Percentiles rank a stretch among this genome's conserved stretches.
phyloP scores from a whole-genome alignment of 2,329 filamentous ascomycete genomes.

The Xylariaceae sp. region DNA sequence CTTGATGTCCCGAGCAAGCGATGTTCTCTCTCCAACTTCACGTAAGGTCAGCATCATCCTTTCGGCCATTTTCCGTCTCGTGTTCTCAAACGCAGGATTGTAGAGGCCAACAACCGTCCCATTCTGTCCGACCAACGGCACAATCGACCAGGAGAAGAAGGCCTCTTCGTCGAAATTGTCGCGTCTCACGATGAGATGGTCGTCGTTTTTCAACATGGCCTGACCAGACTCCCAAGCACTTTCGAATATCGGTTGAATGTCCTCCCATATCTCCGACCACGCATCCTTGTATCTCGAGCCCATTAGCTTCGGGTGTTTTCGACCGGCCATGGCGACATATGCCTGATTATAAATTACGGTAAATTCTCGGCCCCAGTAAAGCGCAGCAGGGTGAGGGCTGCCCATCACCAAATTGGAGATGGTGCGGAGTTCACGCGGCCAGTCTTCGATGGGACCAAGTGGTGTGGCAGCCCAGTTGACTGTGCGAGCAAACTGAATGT shows the following conservation, averaged over 20 bases:
- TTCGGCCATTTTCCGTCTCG: slow-evolving; percentile 70
- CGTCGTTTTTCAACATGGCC: slow-evolving; percentile 80
- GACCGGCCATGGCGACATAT: slow-evolving; percentile 64
- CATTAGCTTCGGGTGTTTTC: slow-evolving; percentile 73
- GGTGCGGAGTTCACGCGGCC: slow-evolving; percentile 64
- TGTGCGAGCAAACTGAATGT: slow-evolving; percentile 67
- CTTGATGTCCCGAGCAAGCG: slow-evolving; percentile 65
- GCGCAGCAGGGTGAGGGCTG: slow-evolving; percentile 65
- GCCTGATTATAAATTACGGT: slow-evolving; percentile 69
- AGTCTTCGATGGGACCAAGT: slow-evolving; percentile 69
- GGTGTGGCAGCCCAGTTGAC: slow-evolving; percentile 69
- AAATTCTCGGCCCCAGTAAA: slow-evolving; percentile 73
- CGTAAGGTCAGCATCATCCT: slow-evolving; percentile 72
- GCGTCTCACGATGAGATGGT: slow-evolving; percentile 66
- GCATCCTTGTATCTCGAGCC: slow-evolving; percentile 62
- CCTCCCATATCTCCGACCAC: slow-evolving; percentile 71
- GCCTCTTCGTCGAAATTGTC: slow-evolving; percentile 70
- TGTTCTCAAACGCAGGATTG: slow-evolving; percentile 79
- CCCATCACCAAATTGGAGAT: slow-evolving; percentile 82
- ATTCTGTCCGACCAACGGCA: slow-evolving; percentile 69
- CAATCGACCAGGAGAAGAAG: slow-evolving; percentile 78
- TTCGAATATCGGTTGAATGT: slow-evolving; percentile 62
- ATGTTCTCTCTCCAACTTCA: slow-evolving; percentile 71
- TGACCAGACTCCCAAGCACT: slow-evolving; percentile 65
- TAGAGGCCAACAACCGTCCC: slow-evolving; percentile 71